Evolutionary conservation across 495 filamentous ascomycete species (phyloP), one percentile per base, ranked within the genome.

Genomic region (Penicillium macrosclerotiorum): DNA sequence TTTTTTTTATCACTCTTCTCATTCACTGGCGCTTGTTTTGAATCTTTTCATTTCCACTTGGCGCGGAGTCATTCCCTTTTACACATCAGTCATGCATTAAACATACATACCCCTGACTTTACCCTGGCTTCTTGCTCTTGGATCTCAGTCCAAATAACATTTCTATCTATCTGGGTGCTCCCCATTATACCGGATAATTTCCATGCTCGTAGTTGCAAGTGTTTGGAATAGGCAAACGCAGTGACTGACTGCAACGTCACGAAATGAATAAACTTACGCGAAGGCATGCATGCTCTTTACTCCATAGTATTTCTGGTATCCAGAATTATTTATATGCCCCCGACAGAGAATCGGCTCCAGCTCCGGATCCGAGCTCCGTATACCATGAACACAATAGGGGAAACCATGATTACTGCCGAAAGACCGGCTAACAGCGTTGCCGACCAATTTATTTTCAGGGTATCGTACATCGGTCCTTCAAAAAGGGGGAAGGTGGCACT

Each of bases 381-480:
- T 12, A 58, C 62, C 19, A 68, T 57, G 6, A 69, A 45, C 14
- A 70, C 34, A 7, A 66, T 55, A 9, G 64, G 64, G 5, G 71
- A 68, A 23, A 62, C 57, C 46, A 71, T 59, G 29, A 68, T 65
- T 13, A 53, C 43, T 9, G 67, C 62, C 5, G 59, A 60, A 29
- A 87, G 58, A 13, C 76, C 81, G 0, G 73, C 83, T 20, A 85
- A 67, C 36, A 84, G 60, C 20, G 67, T 75, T 5, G 74, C 78
- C 5, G 81, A 83, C 60, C 82, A 85, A 5, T 68, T 74, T 4
- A 85, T 74, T 3, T 80, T 80, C 13, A 85, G 56, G 1, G 23
- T 50, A 22, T 53, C 40, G 37, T 54, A 62, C 58, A 54, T 55
- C 1, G 52, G 60, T 1, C 48, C 47, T 19, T 59, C 55, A 14